Conservation (phyloP, 352 stramenopile species). For the Pythium brassicae region DNA sequence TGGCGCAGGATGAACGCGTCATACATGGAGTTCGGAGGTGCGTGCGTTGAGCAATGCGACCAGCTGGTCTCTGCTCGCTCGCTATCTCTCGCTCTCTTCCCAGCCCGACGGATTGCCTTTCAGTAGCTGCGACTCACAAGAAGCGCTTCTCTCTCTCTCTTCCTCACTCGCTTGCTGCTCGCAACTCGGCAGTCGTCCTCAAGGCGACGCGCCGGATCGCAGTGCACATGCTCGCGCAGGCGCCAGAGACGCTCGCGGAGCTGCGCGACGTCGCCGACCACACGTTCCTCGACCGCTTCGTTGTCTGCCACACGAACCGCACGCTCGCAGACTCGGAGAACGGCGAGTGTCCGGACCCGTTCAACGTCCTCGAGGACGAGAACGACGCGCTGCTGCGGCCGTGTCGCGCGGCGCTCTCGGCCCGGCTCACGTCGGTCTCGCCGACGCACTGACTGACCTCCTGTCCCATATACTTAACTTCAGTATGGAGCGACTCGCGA, state of each 20-base stretch:
- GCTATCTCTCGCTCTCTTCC: neutral
- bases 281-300: conserved; percentile 70
- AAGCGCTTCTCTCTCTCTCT: conserved; percentile 3
- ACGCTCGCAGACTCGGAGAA: conserved; percentile 67
- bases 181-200: conserved; percentile 47
- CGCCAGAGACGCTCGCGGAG: conserved; percentile 46
- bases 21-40: conserved; percentile 85
- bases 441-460: neutral
- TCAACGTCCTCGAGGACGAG: conserved; percentile 58
- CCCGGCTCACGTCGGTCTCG: conserved; percentile 1
- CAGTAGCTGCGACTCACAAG: neutral
- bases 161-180: conserved; percentile 5
- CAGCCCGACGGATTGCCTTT: neutral
- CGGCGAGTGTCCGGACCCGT: conserved; percentile 67
- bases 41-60: too few relatives aligned
- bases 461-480: neutral
- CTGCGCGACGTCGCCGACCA: conserved; percentile 46
- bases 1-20: conserved; percentile 77
- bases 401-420: conserved; percentile 13
- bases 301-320: conserved; percentile 37
- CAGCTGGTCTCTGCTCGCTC: neutral
- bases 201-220: conserved; percentile 64
- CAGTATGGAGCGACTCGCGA: too few relatives aligned
- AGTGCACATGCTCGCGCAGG: conserved; percentile 50
- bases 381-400: conserved; percentile 35